Conservation (phyloP, 345 rosid genomes). For the Boechera stricta region DNA sequence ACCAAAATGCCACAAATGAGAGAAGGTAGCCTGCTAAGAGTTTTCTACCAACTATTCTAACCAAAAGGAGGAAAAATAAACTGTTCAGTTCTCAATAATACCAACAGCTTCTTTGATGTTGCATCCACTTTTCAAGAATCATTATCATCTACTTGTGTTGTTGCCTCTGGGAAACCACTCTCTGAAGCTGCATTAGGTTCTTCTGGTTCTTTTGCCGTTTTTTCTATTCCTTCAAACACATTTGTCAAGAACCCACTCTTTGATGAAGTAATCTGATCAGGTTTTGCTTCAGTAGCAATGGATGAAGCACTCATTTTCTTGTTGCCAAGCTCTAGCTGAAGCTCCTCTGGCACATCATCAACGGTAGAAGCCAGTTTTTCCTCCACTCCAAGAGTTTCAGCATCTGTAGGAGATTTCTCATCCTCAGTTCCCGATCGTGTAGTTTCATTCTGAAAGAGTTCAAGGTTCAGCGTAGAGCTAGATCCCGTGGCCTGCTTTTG, state of each 20-base stretch:
- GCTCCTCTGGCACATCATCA: constrained; percentile 48
- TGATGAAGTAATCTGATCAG: constrained; percentile 24
- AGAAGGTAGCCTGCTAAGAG: constrained; percentile 13
- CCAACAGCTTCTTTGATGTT: constrained; percentile 34
- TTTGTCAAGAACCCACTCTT: constrained; percentile 28
- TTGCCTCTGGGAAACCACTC: constrained; percentile 29
- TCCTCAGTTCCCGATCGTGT: constrained; percentile 24
- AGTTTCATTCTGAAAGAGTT: constrained; percentile 45
- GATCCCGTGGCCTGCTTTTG: constrained; percentile 36
- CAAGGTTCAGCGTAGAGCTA: constrained; percentile 45
- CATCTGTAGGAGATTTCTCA: constrained; percentile 30
- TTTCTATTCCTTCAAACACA: constrained; percentile 21
- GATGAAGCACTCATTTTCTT: constrained; percentile 37
- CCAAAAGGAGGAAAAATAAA: constrained; percentile 11
- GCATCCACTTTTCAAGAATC: constrained; percentile 40
- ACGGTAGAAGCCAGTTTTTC: constrained; percentile 39
- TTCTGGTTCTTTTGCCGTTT: not conserved
- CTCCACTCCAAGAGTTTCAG: constrained; percentile 44
- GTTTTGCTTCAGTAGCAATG: constrained; percentile 21
- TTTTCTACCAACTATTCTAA: constrained; percentile 24
- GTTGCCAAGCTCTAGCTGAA: constrained; percentile 47
- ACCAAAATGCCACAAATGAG: constrained; percentile 22
- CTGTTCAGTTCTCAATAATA: constrained; percentile 18
- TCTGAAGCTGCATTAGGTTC: constrained; percentile 35
- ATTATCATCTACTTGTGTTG: constrained; percentile 14